Base-by-base conservation (phyloP, 805 yeast species). In the Lipomyces yamadae region DNA sequence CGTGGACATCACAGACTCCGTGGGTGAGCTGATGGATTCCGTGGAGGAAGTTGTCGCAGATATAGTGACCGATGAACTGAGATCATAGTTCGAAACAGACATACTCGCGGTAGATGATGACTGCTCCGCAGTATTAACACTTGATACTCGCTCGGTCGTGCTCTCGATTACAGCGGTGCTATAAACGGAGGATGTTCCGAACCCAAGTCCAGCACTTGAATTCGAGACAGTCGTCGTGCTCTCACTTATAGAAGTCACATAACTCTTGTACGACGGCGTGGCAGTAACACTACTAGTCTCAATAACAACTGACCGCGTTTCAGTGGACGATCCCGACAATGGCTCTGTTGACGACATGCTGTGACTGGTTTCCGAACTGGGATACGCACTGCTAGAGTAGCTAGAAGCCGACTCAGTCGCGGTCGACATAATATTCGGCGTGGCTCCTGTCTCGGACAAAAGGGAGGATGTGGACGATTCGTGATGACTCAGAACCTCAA, bases 351-450 rank as follows among this genome's bases (percentile, higher is more conserved):
- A n/a, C 48, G 24, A 15, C 15, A 15, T 18, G 15, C 18, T 39
- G 48, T 13, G 15, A 35, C 1, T 0, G 48, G 48, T 42, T 13
- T 42, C 48, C 48, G 24, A 15, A 15, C 8, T 42, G 15, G 2
- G 48, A 15, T 42, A n/a, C 7, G 48, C 8, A 15, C 48, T 42
- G n/a, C 24, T 42, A 42, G 15, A n/a, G 7, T n/a, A 15, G 48
- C 48, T 15, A 15, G 29, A 42, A 7, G 15, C 48, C 18, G 74
- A 55, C 3, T 70, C 65, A 24, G 72, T 65, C 52, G 75, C 73
- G 55, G 78, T 75, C 29, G 77, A 70, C 53, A 70, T 69, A 34
- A 74, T 64, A 5, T 76, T 67, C 56, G 69, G 63, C 15, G 74
- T 64, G 50, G 74, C 63, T 13, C 7, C 48, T 15, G 48, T 42